Conservation (phyloP, 768 basidiomycete species). For the Auricularia heimuer region DNA sequence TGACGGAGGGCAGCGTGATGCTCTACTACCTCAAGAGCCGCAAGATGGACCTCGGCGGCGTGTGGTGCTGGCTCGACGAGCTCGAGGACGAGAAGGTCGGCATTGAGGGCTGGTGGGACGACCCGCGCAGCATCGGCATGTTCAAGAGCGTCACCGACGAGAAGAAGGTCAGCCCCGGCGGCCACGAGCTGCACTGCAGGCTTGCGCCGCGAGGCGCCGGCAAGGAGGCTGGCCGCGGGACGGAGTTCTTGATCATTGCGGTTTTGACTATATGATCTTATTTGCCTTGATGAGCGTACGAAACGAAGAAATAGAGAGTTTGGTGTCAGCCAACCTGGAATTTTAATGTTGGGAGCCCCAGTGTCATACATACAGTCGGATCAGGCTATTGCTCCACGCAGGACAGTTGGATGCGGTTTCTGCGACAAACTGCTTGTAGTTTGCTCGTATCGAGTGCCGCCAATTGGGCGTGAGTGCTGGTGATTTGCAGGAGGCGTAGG, state of each 20-base stretch:
- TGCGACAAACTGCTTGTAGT: too few species aligned
- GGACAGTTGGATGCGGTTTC: too few species aligned
- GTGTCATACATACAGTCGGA: too few species aligned
- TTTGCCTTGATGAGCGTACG: too few species aligned
- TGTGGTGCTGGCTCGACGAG: slow-evolving; percentile 1
- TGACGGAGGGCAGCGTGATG: not conserved
- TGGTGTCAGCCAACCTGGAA: too few species aligned
- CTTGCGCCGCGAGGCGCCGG: not conserved
- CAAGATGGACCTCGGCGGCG: slow-evolving; percentile 1
- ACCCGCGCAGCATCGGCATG: not conserved
- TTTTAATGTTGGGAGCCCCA: too few species aligned
- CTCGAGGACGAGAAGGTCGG: not conserved
- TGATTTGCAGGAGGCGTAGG: too few species aligned
- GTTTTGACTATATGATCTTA: too few species aligned
- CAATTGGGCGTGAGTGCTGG: too few species aligned
- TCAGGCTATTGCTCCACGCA: too few species aligned
- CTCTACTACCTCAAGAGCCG: slow-evolving; percentile 5
- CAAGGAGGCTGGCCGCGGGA: not conserved
- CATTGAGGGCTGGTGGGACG: slow-evolving; percentile 1
- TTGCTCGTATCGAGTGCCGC: too few species aligned
- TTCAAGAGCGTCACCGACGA: not conserved
- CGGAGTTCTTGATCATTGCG: not conserved
- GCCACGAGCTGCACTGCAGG: not conserved
- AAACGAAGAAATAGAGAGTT: too few species aligned
- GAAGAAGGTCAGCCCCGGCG: not conserved